Base-by-base conservation (phyloP, 148 eudicot genomes). In the Diospyros lotus region DNA sequence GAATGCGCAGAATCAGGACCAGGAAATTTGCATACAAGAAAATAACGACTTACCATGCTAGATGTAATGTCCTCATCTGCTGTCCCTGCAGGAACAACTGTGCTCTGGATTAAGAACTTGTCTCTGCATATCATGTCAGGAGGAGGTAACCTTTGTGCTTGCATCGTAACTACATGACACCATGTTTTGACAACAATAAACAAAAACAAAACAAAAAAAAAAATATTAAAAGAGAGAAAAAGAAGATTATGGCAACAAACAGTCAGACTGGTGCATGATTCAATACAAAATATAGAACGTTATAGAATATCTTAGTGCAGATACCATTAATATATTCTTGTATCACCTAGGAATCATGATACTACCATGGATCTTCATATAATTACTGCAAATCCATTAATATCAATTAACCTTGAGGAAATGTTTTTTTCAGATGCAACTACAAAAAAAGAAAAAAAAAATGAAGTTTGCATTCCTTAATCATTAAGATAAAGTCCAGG, bases 81-180 rank as follows among this genome's bases (percentile, higher is more conserved):
- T 62, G 95, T 87, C 77, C 87, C 97, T 69, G 69, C 87, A 62
- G 92, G 86, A 77, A 89, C 98, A 71, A 84, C 83, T 53, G 97
- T 89, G 85, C 85, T 80, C 84, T 95, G 96, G 82, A 95, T 74
- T 79, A 95, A 80, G 77, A 95, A 95, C 83, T 92, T 95, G 83
- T 95, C 98, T 80, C 89, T 95, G 94, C 98, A 95, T 69, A 84
- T 80, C 90, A 87, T 72, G 72, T 95, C 96, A 72, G 80, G 78
- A 68, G 90, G 88, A 83, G 85, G 84, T 48, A 79, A 73, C 80
- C 79, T 85, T 75, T 79, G 92, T 52, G 93, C 94, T 87, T 90
- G 94, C 98, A 95, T 92, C 46, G 90, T 90, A 72, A 95, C 98
- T 95, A 76, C 78, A 87, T 67, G 17, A 76, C 18, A 52, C 50